These are phyloP conservation scores for Casuarina glauca DNA, from an alignment of 306 rosid genomes.

Conservation along the genomic window DNA sequence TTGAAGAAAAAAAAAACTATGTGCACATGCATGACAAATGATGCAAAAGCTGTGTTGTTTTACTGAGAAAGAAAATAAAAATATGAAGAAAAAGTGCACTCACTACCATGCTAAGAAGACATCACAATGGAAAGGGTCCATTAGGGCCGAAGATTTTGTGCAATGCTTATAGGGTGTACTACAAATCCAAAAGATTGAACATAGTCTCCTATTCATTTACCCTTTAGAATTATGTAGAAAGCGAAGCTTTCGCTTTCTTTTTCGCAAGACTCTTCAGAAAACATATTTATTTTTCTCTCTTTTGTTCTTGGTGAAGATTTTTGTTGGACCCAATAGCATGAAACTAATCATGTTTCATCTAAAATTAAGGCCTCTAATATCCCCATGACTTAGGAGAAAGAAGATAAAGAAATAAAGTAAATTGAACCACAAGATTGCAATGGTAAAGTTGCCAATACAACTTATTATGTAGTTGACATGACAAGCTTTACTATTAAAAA, in stretches of 20 bases:
- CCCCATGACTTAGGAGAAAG: not conserved
- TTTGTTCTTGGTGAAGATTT: not conserved
- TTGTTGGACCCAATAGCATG: too few species aligned
- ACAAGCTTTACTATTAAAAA: not conserved
- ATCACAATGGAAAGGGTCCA: slow-evolving; percentile 42
- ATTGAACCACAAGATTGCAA: not conserved
- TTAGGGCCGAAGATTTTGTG: slow-evolving; percentile 38
- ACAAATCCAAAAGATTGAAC: not conserved
- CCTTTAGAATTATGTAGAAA: too few species aligned
- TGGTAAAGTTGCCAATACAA: not conserved
- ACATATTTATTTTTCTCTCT: not conserved
- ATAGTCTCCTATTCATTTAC: too few species aligned
- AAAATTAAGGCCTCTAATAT: not conserved
- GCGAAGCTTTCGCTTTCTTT: not conserved
- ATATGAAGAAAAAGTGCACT: slow-evolving; percentile 28
- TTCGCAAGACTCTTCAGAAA: not conserved
- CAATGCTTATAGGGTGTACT: slow-evolving; percentile 49
- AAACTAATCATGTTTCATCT: too few species aligned
- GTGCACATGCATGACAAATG: not conserved
- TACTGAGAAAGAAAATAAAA: not conserved
- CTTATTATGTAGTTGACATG: not conserved
- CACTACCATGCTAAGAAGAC: slow-evolving; percentile 41
- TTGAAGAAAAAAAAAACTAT: not conserved
- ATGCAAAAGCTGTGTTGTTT: not conserved
- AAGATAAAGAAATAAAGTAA: not conserved